Conservation (phyloP, 2,329 filamentous ascomycete species). For the Xylaria polymorpha region DNA sequence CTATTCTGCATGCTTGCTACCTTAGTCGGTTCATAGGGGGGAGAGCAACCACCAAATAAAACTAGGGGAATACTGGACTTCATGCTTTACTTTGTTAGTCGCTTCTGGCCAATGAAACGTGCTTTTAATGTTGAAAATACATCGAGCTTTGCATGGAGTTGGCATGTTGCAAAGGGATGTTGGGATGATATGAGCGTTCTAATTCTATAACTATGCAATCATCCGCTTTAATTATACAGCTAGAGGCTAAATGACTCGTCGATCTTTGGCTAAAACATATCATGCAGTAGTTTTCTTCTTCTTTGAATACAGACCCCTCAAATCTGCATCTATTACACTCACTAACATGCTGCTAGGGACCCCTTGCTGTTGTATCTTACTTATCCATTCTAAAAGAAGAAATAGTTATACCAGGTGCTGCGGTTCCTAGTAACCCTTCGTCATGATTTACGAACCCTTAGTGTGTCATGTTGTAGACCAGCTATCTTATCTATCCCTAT, state of each 20-base stretch:
- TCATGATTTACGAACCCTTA: neutral
- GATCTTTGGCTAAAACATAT: neutral
- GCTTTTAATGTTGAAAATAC: neutral
- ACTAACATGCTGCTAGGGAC: neutral
- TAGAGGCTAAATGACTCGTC: neutral
- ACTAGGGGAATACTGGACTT: neutral
- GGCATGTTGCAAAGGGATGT: neutral
- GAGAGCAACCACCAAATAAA: neutral
- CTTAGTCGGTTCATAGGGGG: neutral
- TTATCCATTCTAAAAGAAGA: slow-evolving; percentile 1
- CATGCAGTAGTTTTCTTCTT: neutral
- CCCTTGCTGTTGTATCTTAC: neutral
- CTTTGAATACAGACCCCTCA: neutral
- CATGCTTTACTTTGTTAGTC: neutral
- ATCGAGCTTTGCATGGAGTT: neutral
- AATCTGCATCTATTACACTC: neutral
- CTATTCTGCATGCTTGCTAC: neutral
- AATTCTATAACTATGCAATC: neutral
- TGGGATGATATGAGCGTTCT: neutral
- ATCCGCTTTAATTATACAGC: neutral
- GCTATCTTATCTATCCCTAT: slow-evolving; percentile 3
- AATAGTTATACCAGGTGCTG: neutral
- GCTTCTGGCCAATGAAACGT: neutral
- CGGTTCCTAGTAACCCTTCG: neutral
- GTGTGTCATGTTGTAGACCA: slow-evolving; percentile 6